A percentile compares a stretch with the other conserved stretches of the same genome.
Evolutionary conservation across 2,329 filamentous ascomycete genomes (phyloP).

Genomic region (Pseudocercospora eumusae): DNA sequence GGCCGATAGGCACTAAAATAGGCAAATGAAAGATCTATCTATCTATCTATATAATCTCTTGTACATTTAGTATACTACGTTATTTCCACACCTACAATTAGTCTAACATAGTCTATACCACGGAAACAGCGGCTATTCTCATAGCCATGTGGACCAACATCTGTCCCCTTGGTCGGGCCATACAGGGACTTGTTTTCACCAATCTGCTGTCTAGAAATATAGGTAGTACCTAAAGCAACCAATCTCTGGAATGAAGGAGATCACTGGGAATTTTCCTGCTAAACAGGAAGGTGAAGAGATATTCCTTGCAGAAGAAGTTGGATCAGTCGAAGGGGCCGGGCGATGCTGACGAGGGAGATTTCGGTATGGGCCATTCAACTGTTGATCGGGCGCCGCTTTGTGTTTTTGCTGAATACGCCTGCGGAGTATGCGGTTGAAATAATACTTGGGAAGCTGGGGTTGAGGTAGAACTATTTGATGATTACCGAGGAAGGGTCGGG

Average conservation of each 20-base stretch:
- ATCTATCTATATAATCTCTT: too few species aligned
- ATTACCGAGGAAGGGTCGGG: slow-evolving; percentile 56
- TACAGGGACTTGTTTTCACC: too few species aligned
- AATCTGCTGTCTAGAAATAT: too few species aligned
- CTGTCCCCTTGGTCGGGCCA: too few species aligned
- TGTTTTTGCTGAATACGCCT: slow-evolving; percentile 54
- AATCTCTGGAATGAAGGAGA: slow-evolving; percentile 62
- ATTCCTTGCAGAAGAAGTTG: slow-evolving; percentile 50
- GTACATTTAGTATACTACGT: too few species aligned
- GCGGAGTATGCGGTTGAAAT: slow-evolving; percentile 62
- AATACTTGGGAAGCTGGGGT: slow-evolving; percentile 60
- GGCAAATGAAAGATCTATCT: too few species aligned
- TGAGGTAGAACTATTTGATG: slow-evolving; percentile 57
- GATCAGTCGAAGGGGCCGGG: slow-evolving; percentile 49
- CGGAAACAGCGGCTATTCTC: too few species aligned
- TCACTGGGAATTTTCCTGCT: slow-evolving; percentile 53
- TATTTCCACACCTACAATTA: too few species aligned
- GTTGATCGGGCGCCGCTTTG: slow-evolving; percentile 58
- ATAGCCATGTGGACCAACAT: too few species aligned
- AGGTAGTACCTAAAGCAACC: too few species aligned
- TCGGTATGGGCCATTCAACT: slow-evolving; percentile 53
- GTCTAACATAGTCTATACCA: too few species aligned
- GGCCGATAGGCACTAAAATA: too few species aligned
- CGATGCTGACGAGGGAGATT: slow-evolving; percentile 39
- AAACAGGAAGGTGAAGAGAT: slow-evolving; percentile 47